Evolutionary conservation across 441 rosid species (phyloP), one percentile per base, ranked within the genome.

Genomic region (Arabidopsis lyrata): DNA sequence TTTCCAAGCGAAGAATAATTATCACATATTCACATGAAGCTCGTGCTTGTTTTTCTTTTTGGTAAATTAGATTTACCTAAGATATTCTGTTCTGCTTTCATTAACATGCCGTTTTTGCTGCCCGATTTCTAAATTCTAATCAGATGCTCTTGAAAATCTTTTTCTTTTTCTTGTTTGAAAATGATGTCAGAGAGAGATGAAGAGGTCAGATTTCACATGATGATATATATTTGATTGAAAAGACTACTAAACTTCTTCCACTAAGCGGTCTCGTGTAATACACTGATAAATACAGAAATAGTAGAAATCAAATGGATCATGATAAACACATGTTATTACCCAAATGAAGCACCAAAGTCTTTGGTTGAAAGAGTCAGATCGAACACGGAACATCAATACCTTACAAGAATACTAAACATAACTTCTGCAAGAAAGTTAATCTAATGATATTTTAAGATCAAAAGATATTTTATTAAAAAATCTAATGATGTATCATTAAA

Each of bases 321-420:
- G 63, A 58, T 11, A 49, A 74, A 65, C 66, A 66, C 77, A 48
- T 73, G 77, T 36, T 31, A 53, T 15, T 16, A 27, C 22, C 18
- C 42, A 42, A 32, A 15, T 53, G 35, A 34, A 61, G 34, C 34
- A 48, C 44, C 27, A 64, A 55, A 41, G 50, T 38, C 14, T 47
- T 31, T 3, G 39, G 62, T 74, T 38, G 20, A 20, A 39, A 31
- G 16, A 39, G 31, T 67, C 24, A 59, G 10, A 31, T 48, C 61
- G 2, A 73, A 29, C n/a, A n/a, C n/a, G n/a, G n/a, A n/a, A n/a
- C 66, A 49, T 74, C 77, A 74, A 58, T 38, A 38, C 35, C 65
- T 45, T 73, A 54, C 36, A 24, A 22, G 44, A 22, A 14, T 24
- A 55, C 31, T 36, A 59, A 12, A 18, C 16, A 5, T 29, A 59